phyloP scores from a whole-genome alignment of 2,329 filamentous ascomycete species.

The Alternaria brassicicola region DNA sequence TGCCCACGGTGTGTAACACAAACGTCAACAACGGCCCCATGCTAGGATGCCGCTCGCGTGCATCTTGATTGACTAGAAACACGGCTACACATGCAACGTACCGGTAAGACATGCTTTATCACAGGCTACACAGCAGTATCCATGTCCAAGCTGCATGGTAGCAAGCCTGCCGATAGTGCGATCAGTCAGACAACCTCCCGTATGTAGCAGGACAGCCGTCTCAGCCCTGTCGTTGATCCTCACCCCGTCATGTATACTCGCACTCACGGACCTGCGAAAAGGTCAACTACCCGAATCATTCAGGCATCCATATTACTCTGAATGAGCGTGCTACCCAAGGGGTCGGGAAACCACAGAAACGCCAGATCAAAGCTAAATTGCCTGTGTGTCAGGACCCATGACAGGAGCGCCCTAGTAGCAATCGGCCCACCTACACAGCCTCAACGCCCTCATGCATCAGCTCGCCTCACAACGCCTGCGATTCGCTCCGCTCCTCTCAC shows the following conservation, averaged over 20 bases:
- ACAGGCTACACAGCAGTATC: constrained; percentile 13
- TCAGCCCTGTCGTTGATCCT: constrained; percentile 12
- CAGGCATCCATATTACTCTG: constrained; percentile 8
- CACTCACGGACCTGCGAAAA: constrained; percentile 4
- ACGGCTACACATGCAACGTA: constrained; percentile 26
- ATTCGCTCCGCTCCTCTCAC: constrained; percentile 28
- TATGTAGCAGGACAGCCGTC: constrained; percentile 21
- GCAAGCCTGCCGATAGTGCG: constrained; percentile 18
- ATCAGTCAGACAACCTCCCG: constrained; percentile 19
- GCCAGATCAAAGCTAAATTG: constrained; percentile 6
- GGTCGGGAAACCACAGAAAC: constrained; percentile 2
- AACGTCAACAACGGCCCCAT: constrained; percentile 16
- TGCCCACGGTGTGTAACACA: constrained; percentile 18
- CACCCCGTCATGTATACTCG: constrained; percentile 11
- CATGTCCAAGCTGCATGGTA: constrained; percentile 19
- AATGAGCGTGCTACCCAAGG: constrained; percentile 3
- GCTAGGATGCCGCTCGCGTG: constrained; percentile 12
- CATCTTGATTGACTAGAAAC: constrained; percentile 22
- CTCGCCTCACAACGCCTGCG: constrained; percentile 17
- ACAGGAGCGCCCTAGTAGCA: constrained; percentile 14
- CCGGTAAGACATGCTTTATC: constrained; percentile 25
- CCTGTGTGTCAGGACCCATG: constrained; percentile 22
- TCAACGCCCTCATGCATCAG: constrained; percentile 40
- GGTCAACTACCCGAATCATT: constrained; percentile 7
- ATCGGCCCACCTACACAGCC: constrained; percentile 35